phyloP scores from a whole-genome alignment of 768 basidiomycete genomes.

The Leccinum broughii region DNA sequence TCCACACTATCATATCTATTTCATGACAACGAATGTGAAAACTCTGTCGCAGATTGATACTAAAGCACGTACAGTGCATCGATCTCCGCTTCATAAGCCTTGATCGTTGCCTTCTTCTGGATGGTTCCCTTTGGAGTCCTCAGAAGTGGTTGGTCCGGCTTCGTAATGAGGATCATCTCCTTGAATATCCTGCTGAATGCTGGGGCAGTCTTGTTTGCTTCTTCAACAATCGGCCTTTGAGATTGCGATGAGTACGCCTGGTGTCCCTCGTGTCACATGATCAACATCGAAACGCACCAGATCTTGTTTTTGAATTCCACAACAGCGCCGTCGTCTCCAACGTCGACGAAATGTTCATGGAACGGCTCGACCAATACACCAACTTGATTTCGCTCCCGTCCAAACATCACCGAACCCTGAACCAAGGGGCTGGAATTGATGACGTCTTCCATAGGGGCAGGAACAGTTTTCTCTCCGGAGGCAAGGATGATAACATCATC shows the following conservation, averaged over 20 bases:
- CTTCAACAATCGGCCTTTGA: slow-evolving; percentile 38
- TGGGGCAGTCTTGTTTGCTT: slow-evolving; percentile 39
- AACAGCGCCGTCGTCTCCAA: slow-evolving; percentile 7
- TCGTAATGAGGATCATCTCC: slow-evolving; percentile 50
- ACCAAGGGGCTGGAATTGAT: slow-evolving; percentile 23
- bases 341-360: slow-evolving; percentile 15
- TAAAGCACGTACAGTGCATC: slow-evolving; percentile 15
- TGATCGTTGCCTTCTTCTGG: slow-evolving; percentile 17
- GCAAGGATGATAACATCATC: slow-evolving; percentile 36
- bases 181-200: slow-evolving; percentile 45
- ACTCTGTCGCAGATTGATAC: no score
- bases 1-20: slow-evolving; percentile 13
- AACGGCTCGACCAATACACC: slow-evolving; percentile 35
- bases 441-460: slow-evolving; percentile 33
- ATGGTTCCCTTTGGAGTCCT: slow-evolving; percentile 35
- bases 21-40: neutral
- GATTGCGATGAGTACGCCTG: neutral
- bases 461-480: slow-evolving; percentile 36
- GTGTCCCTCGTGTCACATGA: neutral
- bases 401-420: slow-evolving; percentile 32
- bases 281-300: slow-evolving; percentile 19
- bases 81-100: slow-evolving; percentile 25
- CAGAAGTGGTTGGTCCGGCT: slow-evolving; percentile 39
- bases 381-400: slow-evolving; percentile 30
- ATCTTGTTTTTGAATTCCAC: slow-evolving; percentile 20